Evolutionary conservation across 2,329 filamentous ascomycete species (phyloP), one percentile per base, ranked within the genome.

Genomic region (Lasiodiplodia hormozganensis): DNA sequence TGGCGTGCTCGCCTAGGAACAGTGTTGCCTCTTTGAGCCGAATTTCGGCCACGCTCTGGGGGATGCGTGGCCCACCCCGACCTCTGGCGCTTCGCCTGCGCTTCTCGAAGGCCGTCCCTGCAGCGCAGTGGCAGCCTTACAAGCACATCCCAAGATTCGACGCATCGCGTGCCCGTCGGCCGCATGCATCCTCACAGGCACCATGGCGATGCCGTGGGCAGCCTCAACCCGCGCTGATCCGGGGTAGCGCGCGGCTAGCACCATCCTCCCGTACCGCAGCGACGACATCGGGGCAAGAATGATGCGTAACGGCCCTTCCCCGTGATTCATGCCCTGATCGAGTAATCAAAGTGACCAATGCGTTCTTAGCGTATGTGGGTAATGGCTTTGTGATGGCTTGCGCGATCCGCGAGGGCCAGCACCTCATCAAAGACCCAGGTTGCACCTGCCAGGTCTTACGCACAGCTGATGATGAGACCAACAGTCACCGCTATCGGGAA

Each of bases 331-430:
- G 60, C 36, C 68, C 65, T 64, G 47, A 69, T 67, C 12, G 36
- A 65, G 64, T 64, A 52, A 58, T 54, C 65, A 56, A n/a, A 25
- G 14, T 49, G 52, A 53, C 36, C 65, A 38, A 40, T 58, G 51
- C 64, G 16, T 43, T 14, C 11, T 65, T 67, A 67, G 68, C 64
- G 49, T 62, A 69, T 68, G 68, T 68, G 68, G 68, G 57, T 65
- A 64, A 23, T 40, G 18, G 31, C 54, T 69, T 67, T 67, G 56
- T 69, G 38, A 36, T 53, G 53, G 58, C 28, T 70, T 67, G 66
- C 65, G 66, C 69, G 56, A 70, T 70, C 66, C 52, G 60, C 49
- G 23, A 54, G 36, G 52, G 51, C 67, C 60, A 68, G 66, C 66
- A 68, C 65, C 66, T 68, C 65, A 65, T 68, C 65, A 40, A 5